These are phyloP conservation scores for Podaxis sp. DNA, from an alignment of 768 basidiomycete genomes.

Conservation along the genomic window DNA sequence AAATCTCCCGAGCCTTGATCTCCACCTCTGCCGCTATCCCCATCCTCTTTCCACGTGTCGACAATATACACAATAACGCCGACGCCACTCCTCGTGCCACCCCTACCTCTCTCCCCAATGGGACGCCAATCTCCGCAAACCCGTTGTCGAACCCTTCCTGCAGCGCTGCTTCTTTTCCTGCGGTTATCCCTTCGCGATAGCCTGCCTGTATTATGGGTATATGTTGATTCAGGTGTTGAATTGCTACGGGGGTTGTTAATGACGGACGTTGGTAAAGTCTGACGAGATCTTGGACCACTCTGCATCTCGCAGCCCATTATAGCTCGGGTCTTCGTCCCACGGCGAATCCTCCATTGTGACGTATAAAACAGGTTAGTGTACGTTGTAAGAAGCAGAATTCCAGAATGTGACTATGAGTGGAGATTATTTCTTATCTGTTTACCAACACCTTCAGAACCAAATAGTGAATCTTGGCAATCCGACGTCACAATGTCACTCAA, in stretches of 20 bases:
- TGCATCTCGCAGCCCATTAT: slow-evolving; percentile 32
- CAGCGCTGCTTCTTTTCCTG: slow-evolving; percentile 82
- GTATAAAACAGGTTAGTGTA: background rate
- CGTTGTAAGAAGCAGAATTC: background rate
- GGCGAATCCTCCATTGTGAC: slow-evolving; percentile 37
- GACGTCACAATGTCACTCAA: background rate
- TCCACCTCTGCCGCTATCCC: slow-evolving; percentile 20
- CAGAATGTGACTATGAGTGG: background rate
- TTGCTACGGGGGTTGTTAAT: background rate
- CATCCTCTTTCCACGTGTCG: slow-evolving; percentile 18
- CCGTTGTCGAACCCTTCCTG: slow-evolving; percentile 91
- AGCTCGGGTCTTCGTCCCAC: slow-evolving; percentile 50
- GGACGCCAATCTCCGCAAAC: slow-evolving; percentile 67
- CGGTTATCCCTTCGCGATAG: slow-evolving; percentile 94
- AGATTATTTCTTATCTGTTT: slow-evolving; percentile 1
- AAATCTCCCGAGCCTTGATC: slow-evolving; percentile 45
- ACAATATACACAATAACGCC: slow-evolving; percentile 56
- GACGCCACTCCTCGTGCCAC: slow-evolving; percentile 67
- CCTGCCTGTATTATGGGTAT: slow-evolving; percentile 54
- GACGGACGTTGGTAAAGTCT: slow-evolving; percentile 65
- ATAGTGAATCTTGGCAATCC: background rate
- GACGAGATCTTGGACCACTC: slow-evolving; percentile 70
- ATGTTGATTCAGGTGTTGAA: background rate
- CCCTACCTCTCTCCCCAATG: slow-evolving; percentile 76
- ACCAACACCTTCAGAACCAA: background rate